phyloP scores from a whole-genome alignment of 805 yeast genomes.

The Yarrowia keelungensis region DNA sequence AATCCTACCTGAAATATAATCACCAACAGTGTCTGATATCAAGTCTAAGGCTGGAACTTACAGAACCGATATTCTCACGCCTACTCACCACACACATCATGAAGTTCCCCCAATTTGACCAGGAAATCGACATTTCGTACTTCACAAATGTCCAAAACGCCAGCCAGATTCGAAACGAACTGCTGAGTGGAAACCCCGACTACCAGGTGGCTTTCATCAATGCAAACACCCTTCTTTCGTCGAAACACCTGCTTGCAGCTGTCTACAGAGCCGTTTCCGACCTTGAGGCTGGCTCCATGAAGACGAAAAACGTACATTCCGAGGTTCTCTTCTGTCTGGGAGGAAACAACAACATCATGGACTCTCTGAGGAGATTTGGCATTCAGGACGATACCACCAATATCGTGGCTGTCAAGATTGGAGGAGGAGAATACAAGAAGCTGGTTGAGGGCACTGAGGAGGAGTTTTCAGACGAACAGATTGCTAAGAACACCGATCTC shows the following conservation, averaged over 20 bases:
- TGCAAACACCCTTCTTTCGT: slow-evolving; percentile 62
- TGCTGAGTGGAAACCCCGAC: slow-evolving; percentile 55
- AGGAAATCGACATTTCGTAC: slow-evolving; percentile 22
- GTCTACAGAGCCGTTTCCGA: slow-evolving; percentile 68
- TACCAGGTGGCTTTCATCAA: slow-evolving; percentile 72
- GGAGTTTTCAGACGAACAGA: slow-evolving; percentile 38
- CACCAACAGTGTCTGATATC: not conserved
- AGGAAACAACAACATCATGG: slow-evolving; percentile 62
- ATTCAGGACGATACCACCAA: slow-evolving; percentile 58
- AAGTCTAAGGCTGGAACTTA: not conserved
- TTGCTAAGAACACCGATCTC: slow-evolving; percentile 37
- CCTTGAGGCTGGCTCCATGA: slow-evolving; percentile 54
- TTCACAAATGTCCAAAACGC: slow-evolving; percentile 54
- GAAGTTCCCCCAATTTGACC: slow-evolving; percentile 26
- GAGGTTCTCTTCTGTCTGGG: slow-evolving; percentile 74
- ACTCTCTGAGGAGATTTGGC: slow-evolving; percentile 75
- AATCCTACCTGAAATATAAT: slow-evolving; percentile 10
- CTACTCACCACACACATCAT: not conserved
- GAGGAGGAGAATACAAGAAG: slow-evolving; percentile 41
- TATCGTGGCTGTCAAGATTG: slow-evolving; percentile 61
- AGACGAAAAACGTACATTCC: slow-evolving; percentile 72
- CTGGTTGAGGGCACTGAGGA: slow-evolving; percentile 42
- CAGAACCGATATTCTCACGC: too few relatives aligned
- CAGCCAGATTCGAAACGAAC: slow-evolving; percentile 54
- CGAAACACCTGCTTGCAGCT: slow-evolving; percentile 68